These are phyloP conservation scores for Colletotrichum tabaci DNA, from an alignment of 2,329 filamentous ascomycete genomes.

Conservation along the genomic window DNA sequence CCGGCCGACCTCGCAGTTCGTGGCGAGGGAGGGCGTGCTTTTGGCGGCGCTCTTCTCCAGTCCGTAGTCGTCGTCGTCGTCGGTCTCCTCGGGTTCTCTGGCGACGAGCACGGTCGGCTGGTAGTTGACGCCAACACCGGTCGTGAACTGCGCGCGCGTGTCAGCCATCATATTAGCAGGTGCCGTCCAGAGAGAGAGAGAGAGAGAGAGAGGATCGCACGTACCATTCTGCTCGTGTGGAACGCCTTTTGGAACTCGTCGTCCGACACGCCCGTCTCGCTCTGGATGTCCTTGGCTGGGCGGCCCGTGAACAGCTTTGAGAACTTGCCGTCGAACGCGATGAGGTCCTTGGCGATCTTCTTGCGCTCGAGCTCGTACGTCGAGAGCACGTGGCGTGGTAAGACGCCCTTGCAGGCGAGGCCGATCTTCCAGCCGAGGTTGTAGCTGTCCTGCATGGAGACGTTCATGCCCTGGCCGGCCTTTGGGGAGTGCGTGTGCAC, in stretches of 20 bases:
- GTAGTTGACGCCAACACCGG: constrained; percentile 66
- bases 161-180: not conserved
- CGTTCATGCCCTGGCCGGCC: constrained; percentile 81
- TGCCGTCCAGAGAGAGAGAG: not conserved
- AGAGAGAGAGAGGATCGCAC: not conserved
- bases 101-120: constrained; percentile 68
- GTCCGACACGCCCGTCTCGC: constrained; percentile 73
- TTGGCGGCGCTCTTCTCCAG: constrained; percentile 54
- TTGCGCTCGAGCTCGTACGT: constrained; percentile 69
- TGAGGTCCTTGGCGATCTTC: constrained; percentile 69
- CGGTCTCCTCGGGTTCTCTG: constrained; percentile 60
- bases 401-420: constrained; percentile 59
- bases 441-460: constrained; percentile 77
- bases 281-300: constrained; percentile 71
- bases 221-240: constrained; percentile 65
- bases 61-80: constrained; percentile 51
- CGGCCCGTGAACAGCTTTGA: constrained; percentile 69
- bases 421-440: constrained; percentile 73
- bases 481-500: constrained; percentile 72
- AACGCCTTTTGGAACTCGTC: constrained; percentile 74
- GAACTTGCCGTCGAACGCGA: constrained; percentile 74
- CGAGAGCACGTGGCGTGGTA: constrained; percentile 59
- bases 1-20: constrained; percentile 66
- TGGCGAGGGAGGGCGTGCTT: constrained; percentile 60
- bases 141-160: constrained; percentile 41